Evolutionary conservation across 2,329 filamentous ascomycete species (phyloP), one percentile per base, ranked within the genome.

Genomic region (Fusarium chaquense): DNA sequence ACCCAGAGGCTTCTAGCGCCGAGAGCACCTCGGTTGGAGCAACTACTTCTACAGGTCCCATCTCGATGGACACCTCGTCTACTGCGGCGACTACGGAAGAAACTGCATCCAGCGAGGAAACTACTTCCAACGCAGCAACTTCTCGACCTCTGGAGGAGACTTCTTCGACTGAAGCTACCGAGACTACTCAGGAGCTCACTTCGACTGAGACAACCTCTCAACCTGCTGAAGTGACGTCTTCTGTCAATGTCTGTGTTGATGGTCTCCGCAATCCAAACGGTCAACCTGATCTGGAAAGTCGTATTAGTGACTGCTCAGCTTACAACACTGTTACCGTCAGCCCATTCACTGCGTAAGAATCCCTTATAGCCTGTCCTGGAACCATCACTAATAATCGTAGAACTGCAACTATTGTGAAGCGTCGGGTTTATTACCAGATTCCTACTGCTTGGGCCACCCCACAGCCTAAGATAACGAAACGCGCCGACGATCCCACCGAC

Each of bases 261-360:
- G 60, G 64, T 2, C 33, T 69, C 4, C 38, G 12, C n/a, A 33
- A 38, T 9, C 20, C 15, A 8, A 38, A 38, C 6, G 66, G 54
- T 3, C 18, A 58, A 2, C 66, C 66, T 41, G 49, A 65, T 1
- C 38, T 52, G 1, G 22, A 32, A 13, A 65, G 51, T 13, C 66
- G 64, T 20, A 24, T 65, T 0, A 12, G 32, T 5, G 66, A 69
- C 60, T 69, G 66, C 11, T 43, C 32, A 16, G 38, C 33, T 2
- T 24, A 64, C n/a, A 43, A 69, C 35, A 61, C 51, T 0, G 55
- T 69, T 13, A 69, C 66, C 3, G 64, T 69, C 35, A 69, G 64
- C 60, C 66, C 66, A 13, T 61, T 53, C 16, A 36, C 64, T 1
- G 38, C 58, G 66, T 69, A 58, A 61, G 33, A 0, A 5, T 10